Evolutionary conservation across 1,284 basidiomycete species (phyloP).

Genomic region (Irpex rosettiformis): DNA sequence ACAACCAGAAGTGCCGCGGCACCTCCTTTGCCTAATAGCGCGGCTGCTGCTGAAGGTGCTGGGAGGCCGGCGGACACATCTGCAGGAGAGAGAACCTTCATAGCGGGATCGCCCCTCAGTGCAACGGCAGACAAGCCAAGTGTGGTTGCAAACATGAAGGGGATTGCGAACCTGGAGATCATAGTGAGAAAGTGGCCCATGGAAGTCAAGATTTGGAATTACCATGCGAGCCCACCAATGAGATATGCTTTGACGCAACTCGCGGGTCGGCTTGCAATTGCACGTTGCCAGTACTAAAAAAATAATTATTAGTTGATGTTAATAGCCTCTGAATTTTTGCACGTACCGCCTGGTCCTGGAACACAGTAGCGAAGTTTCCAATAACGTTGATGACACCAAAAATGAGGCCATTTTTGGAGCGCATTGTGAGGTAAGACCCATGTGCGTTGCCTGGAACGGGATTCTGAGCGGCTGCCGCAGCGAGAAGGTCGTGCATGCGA

Average conservation of each 20-base stretch:
- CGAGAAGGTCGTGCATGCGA: conserved; percentile 52
- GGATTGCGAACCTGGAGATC: conserved; percentile 67
- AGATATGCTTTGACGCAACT: conserved; percentile 89
- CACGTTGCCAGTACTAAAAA: conserved; percentile 72
- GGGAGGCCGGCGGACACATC: conserved; percentile 85
- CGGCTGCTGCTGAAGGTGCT: conserved; percentile 76
- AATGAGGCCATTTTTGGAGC: conserved; percentile 77
- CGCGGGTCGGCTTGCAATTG: conserved; percentile 80
- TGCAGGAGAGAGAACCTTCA: conserved; percentile 50
- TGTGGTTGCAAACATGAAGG: conserved; percentile 77
- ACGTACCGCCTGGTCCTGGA: conserved; percentile 42
- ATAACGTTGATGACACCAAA: conserved; percentile 89
- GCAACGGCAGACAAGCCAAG: conserved; percentile 83
- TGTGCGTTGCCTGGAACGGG: conserved; percentile 58
- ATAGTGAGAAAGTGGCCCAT: not conserved
- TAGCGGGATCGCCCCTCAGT: conserved; percentile 67
- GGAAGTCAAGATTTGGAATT: conserved; percentile 13
- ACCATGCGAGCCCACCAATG: conserved; percentile 87
- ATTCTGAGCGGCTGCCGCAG: conserved; percentile 33
- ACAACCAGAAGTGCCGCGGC: conserved; percentile 70
- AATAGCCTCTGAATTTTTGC: not conserved
- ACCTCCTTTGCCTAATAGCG: conserved; percentile 74
- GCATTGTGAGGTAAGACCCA: conserved; percentile 73
- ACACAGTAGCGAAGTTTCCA: conserved; percentile 60
- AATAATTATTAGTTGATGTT: not conserved